Conservation (phyloP, 2,329 filamentous ascomycete genomes). For the Chalaropsis thielavioides region DNA sequence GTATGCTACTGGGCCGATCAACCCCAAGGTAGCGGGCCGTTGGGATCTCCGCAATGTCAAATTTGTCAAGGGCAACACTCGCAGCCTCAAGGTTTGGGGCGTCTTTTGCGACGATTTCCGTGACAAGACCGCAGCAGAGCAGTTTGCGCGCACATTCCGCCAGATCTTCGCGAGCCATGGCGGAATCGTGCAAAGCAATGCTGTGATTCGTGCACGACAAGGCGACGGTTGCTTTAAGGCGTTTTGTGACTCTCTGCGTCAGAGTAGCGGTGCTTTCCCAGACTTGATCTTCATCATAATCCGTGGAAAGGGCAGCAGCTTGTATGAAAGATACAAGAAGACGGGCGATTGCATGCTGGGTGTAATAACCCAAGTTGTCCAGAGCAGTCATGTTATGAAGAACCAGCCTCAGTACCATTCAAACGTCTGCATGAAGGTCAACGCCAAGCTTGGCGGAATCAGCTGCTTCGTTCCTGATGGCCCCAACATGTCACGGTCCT, state of each 20-base stretch:
- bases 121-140: constrained; percentile 27
- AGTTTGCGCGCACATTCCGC: constrained; percentile 31
- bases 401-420: constrained; percentile 66
- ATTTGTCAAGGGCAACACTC: constrained; percentile 51
- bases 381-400: constrained; percentile 58
- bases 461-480: constrained; percentile 39
- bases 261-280: neutral
- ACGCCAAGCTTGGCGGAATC: constrained; percentile 80
- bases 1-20: constrained; percentile 31
- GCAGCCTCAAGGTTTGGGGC: constrained; percentile 57
- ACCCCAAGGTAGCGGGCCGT: constrained; percentile 54
- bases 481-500: constrained; percentile 15
- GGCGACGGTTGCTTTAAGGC: neutral
- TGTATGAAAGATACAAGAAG: constrained; percentile 83
- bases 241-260: neutral
- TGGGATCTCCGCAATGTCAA: constrained; percentile 66
- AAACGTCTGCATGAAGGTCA: constrained; percentile 94
- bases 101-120: constrained; percentile 37
- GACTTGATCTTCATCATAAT: constrained; percentile 24
- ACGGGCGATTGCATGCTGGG: constrained; percentile 72
- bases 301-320: constrained; percentile 35
- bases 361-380: constrained; percentile 72
- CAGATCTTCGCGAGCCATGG: constrained; percentile 36
- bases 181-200: constrained; percentile 28
- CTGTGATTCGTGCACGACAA: constrained; percentile 24